These are phyloP conservation scores for Vitellaria paradoxa DNA, from an alignment of 179 eudicot genomes.

Conservation along the genomic window DNA sequence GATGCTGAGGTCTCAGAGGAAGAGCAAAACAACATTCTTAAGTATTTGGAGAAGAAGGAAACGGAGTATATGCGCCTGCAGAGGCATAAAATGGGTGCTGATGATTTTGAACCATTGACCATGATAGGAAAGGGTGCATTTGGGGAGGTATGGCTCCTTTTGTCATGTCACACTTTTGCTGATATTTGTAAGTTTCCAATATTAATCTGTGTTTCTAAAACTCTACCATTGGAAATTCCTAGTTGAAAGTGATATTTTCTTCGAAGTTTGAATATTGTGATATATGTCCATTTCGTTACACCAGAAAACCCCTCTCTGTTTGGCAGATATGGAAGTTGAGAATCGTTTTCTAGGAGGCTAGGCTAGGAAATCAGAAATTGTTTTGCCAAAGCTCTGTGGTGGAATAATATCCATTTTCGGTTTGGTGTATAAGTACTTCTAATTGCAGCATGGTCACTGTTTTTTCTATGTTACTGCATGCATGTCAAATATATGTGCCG, in stretches of 20 bases:
- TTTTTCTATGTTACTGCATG: too few relatives aligned
- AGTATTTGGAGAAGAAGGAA: constrained; percentile 75
- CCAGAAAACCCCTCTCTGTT: too few relatives aligned
- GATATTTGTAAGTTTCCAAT: background rate
- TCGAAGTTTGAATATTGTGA: background rate
- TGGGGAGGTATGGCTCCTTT: constrained; percentile 58
- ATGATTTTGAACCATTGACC: constrained; percentile 83
- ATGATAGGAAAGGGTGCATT: constrained; percentile 95
- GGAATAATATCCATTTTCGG: too few relatives aligned
- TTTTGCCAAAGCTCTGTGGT: too few relatives aligned
- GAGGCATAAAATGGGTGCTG: constrained; percentile 94
- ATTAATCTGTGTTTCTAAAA: background rate
- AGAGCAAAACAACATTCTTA: constrained; percentile 67
- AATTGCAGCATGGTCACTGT: too few relatives aligned
- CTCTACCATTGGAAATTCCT: background rate
- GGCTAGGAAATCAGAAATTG: too few relatives aligned
- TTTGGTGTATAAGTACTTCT: too few relatives aligned
- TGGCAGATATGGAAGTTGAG: too few relatives aligned
- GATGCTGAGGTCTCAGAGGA: constrained; percentile 84
- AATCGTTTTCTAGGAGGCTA: too few relatives aligned
- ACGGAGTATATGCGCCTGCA: constrained; percentile 85
- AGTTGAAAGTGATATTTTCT: background rate
- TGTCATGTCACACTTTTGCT: background rate
- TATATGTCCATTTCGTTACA: background rate
- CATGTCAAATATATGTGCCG: too few relatives aligned